Conservation (phyloP, 164 flowering plant species). For the Vitis riparia region DNA sequence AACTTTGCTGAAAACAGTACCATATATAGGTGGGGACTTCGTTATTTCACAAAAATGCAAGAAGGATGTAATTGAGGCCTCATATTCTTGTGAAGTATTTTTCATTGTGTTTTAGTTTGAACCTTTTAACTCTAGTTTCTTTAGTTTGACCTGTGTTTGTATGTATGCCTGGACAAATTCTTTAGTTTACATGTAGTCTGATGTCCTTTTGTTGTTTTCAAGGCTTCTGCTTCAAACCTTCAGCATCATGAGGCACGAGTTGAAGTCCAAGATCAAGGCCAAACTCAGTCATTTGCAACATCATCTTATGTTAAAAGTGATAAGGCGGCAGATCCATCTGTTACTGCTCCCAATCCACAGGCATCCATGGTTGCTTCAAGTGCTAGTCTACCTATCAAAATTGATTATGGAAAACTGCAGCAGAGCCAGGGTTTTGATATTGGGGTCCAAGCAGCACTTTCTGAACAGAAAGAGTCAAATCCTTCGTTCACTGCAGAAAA, state of each 20-base stretch:
- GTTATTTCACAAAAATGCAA: no score
- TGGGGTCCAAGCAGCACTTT: conserved; percentile 29
- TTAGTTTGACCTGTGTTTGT: neutral
- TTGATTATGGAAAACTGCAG: conserved; percentile 27
- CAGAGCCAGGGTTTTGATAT: conserved; percentile 20
- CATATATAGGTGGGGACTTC: no score
- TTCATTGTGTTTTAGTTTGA: no score
- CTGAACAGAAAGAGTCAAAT: conserved; percentile 43
- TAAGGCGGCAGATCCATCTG: conserved; percentile 41
- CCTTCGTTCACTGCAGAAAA: conserved; percentile 37
- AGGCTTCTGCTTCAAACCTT: conserved; percentile 42
- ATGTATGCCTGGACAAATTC: neutral
- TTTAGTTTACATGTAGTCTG: conserved; percentile 16
- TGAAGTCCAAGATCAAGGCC: conserved; percentile 47
- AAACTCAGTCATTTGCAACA: conserved; percentile 32
- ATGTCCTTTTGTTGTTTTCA: conserved; percentile 19
- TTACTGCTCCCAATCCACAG: conserved; percentile 38
- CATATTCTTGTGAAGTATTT: no score
- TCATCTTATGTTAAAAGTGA: conserved; percentile 39
- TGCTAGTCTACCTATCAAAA: conserved; percentile 28
- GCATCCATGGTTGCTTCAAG: conserved; percentile 28
- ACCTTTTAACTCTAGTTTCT: no score
- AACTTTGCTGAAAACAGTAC: no score
- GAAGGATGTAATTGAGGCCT: no score
- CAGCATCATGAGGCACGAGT: conserved; percentile 34